Conservation (phyloP, 768 basidiomycete genomes). For the Suillus sp. region DNA sequence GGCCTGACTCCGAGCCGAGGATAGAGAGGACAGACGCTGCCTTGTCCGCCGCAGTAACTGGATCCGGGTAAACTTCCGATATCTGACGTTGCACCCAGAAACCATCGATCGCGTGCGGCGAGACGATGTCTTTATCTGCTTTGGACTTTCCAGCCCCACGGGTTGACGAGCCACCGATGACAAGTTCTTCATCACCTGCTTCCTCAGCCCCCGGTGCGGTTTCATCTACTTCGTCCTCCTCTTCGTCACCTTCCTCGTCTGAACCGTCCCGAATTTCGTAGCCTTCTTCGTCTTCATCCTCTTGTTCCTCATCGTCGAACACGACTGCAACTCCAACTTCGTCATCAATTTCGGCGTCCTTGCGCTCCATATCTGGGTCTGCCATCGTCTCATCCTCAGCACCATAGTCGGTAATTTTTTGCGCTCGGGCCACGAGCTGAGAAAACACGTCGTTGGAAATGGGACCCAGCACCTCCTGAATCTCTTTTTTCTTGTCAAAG, state of each 20-base stretch:
- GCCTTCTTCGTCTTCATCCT: slow-evolving; percentile 88
- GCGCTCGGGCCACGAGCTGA: slow-evolving; percentile 80
- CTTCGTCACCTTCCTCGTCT: slow-evolving; percentile 73
- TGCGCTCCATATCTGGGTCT: slow-evolving; percentile 79
- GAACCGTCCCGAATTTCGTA: slow-evolving; percentile 85
- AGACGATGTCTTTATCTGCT: slow-evolving; percentile 76
- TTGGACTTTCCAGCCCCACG: slow-evolving; percentile 48
- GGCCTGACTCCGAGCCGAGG: slow-evolving; percentile 82
- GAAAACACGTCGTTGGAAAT: slow-evolving; percentile 76
- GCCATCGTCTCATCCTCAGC: slow-evolving; percentile 80
- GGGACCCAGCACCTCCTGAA: slow-evolving; percentile 71
- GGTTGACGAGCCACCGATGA: slow-evolving; percentile 70
- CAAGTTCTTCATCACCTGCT: slow-evolving; percentile 66
- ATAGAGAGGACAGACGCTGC: slow-evolving; percentile 81
- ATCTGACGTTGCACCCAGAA: slow-evolving; percentile 99
- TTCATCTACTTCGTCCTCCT: slow-evolving; percentile 44
- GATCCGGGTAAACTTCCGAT: slow-evolving; percentile 88
- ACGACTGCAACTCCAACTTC: slow-evolving; percentile 98
- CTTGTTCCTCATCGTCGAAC: slow-evolving; percentile 96
- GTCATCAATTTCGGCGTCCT: slow-evolving; percentile 91
- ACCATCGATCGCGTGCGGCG: slow-evolving; percentile 90
- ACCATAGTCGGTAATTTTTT: slow-evolving; percentile 96
- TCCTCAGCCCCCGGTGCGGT: slow-evolving; percentile 44
- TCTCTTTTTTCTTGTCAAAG: slow-evolving; percentile 96
- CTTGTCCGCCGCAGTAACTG: slow-evolving; percentile 92